Conservation (phyloP, 176 grass and related monocot species). For the Bonia amplexicaulis region DNA sequence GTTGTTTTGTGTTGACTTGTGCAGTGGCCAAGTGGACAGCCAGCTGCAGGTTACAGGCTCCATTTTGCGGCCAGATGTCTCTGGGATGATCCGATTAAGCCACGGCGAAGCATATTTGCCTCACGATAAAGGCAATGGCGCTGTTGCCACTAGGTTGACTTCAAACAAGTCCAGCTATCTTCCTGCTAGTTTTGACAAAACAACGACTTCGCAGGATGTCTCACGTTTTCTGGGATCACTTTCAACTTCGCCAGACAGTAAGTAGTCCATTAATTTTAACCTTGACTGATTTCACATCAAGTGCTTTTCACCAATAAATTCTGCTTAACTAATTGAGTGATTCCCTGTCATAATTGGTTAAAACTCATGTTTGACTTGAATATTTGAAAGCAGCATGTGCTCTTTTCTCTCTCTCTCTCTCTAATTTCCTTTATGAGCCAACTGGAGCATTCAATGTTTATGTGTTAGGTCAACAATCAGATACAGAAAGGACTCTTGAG, state of each 20-base stretch:
- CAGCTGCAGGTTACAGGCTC: slow-evolving; percentile 88
- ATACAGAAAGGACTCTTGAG: slow-evolving; percentile 56
- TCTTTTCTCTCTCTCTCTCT: neutral
- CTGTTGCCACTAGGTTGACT: slow-evolving; percentile 51
- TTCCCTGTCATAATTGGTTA: neutral
- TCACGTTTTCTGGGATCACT: slow-evolving; percentile 58
- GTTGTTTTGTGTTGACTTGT: slow-evolving; percentile 25
- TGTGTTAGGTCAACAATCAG: slow-evolving; percentile 67
- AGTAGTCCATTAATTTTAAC: slow-evolving; percentile 27
- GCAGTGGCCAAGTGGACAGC: slow-evolving; percentile 93
- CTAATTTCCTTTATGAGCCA: slow-evolving; percentile 18
- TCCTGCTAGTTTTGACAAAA: slow-evolving; percentile 55
- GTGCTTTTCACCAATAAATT: neutral
- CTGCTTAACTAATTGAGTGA: neutral
- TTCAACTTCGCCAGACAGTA: slow-evolving; percentile 52
- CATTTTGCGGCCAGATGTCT: slow-evolving; percentile 89
- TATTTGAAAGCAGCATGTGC: neutral
- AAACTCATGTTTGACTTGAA: neutral
- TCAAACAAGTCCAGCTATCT: slow-evolving; percentile 54
- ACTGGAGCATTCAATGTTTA: slow-evolving; percentile 16
- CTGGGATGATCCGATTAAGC: slow-evolving; percentile 79
- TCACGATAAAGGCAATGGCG: slow-evolving; percentile 93
- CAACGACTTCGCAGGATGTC: slow-evolving; percentile 51
- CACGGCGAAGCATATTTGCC: slow-evolving; percentile 97
- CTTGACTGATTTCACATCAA: slow-evolving; percentile 1